Conservation (phyloP, 441 rosid species). For the Adansonia grandidieri region DNA sequence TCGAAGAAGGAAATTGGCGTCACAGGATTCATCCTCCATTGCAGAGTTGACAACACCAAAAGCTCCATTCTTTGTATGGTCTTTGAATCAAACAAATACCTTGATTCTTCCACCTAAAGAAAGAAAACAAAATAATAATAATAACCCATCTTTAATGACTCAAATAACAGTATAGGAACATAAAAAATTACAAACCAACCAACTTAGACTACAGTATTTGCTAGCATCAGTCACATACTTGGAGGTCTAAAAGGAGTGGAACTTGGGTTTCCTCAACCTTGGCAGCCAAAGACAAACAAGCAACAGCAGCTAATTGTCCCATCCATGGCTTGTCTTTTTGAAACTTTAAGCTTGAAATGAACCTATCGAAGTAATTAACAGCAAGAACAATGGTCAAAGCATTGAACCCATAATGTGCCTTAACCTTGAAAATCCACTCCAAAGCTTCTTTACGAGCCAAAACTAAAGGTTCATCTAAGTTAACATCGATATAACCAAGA, state of each 20-base stretch:
- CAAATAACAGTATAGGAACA: constrained; percentile 26
- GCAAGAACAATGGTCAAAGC: constrained; percentile 60
- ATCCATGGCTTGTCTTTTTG: constrained; percentile 70
- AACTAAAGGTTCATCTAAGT: constrained; percentile 46
- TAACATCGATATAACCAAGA: constrained; percentile 31
- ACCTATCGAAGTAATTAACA: constrained; percentile 73
- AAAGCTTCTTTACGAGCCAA: constrained; percentile 53
- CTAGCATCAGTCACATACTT: constrained; percentile 42
- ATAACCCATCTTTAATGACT: constrained; percentile 11
- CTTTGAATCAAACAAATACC: constrained; percentile 58
- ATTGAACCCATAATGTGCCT: constrained; percentile 55
- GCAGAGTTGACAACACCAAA: constrained; percentile 59
- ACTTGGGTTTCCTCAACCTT: constrained; percentile 73
- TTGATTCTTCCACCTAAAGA: constrained; percentile 57
- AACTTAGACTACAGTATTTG: constrained; percentile 27
- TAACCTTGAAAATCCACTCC: constrained; percentile 63
- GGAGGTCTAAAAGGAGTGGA: constrained; percentile 61
- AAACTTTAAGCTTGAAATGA: constrained; percentile 46
- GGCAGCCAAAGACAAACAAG: constrained; percentile 70
- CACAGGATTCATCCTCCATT: constrained; percentile 74
- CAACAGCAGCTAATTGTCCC: constrained; percentile 65
- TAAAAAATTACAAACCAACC: constrained; percentile 26
- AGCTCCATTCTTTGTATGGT: constrained; percentile 76
- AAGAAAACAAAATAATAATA: background rate
- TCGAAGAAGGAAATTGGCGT: constrained; percentile 66